Conservation (phyloP, 345 rosid genomes). For the Gossypium arboreum region DNA sequence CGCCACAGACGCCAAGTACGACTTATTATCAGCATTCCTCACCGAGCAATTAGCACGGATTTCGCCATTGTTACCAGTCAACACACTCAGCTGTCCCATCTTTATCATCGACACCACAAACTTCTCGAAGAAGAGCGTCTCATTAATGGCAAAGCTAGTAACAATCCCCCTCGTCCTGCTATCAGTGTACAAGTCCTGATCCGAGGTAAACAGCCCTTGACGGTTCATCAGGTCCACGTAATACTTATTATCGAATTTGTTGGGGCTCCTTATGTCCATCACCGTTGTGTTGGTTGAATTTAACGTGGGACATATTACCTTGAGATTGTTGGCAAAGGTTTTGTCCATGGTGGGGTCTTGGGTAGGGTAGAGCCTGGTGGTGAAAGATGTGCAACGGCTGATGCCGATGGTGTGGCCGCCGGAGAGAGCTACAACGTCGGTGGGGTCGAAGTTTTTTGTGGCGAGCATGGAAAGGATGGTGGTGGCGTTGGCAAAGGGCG, state of each 20-base stretch:
- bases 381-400: conserved; percentile 61
- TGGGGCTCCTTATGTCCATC: conserved; percentile 58
- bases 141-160: conserved; percentile 50
- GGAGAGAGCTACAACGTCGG: conserved; percentile 78
- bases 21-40: conserved; percentile 14
- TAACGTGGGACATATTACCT: conserved; percentile 43
- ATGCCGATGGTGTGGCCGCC: conserved; percentile 88
- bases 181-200: conserved; percentile 71
- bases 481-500: conserved; percentile 41
- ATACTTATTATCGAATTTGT: conserved; percentile 77
- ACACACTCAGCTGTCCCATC: conserved; percentile 65
- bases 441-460: conserved; percentile 45
- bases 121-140: conserved; percentile 57
- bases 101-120: conserved; percentile 56
- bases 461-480: conserved; percentile 41
- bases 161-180: conserved; percentile 58
- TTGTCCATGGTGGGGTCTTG: conserved; percentile 74
- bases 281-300: conserved; percentile 45
- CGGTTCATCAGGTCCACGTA: conserved; percentile 73
- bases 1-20: conserved; percentile 36
- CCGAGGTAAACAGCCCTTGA: conserved; percentile 77
- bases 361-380: conserved; percentile 59
- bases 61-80: conserved; percentile 26
- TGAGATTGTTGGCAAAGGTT: conserved; percentile 54
- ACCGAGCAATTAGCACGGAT: background rate